Base-by-base conservation (phyloP, 768 basidiomycete species). In the Xerocomellus chrysenteron region DNA sequence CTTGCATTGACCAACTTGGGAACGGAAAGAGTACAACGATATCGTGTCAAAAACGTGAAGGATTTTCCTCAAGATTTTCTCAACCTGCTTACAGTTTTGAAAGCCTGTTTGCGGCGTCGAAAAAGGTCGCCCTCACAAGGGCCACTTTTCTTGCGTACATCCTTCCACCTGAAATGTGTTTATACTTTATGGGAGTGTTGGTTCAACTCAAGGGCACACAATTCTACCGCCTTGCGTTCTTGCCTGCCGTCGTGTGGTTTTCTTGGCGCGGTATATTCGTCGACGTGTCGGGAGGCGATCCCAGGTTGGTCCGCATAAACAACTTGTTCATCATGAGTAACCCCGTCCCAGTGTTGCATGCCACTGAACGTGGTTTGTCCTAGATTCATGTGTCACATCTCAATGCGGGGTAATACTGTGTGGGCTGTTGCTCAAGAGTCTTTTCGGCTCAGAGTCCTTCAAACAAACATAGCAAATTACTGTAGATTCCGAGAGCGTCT, bases 131-230 rank as follows among this genome's bases (percentile, higher is more conserved):
- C 48, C 55, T 62, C 32, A 62, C 60, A 24, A 39, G 3, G 42
- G 6, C 45, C 69, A 24, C 74, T 75, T 61, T 60, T 68, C 37
- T 60, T 4, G 69, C 67, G 12, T 71, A 75, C 51, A 58, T 83
- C 41, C 54, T 80, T 11, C 81, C 80, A 1, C 68, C 78, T n/a
- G 28, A 80, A 0, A 51, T 76, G 13, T 71, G 72, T 52, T 80
- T 82, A 62, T 83, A 80, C 70, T 65, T 68, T 16, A 79, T 80
- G 47, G 83, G 80, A 4, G 69, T 83, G 19, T 75, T 86, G 36
- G 80, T 83, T 17, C 71, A 81, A 45, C 67, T 78, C 68, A 69
- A 47, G 79, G 82, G 13, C 65, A 77, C 57, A 5, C 50, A 46
- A 7, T 56, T 66, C 5, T 65, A 80, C 54, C 80, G 84, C 37